A percentile compares a stretch with the other conserved stretches of the same genome.
Evolutionary conservation across 805 yeast genomes (phyloP).

Genomic region (Pichia eremophila): DNA sequence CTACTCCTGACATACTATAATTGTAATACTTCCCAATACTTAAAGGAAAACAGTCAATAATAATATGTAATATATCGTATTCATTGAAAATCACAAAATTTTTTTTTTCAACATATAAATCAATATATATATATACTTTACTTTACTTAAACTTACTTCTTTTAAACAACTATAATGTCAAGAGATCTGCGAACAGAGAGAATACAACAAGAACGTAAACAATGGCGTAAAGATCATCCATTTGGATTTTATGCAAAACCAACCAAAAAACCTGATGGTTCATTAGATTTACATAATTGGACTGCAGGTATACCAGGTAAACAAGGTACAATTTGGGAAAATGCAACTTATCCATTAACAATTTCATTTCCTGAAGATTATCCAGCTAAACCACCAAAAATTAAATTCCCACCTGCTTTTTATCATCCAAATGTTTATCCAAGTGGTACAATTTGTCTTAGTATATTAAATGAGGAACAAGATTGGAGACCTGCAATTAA

Average conservation of each 20-base stretch:
- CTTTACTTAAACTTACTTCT: too few relatives aligned
- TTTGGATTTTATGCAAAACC: constrained; percentile 97
- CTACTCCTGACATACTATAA: too few relatives aligned
- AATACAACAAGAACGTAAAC: constrained; percentile 89
- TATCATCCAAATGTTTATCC: constrained; percentile 98
- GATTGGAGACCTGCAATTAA: constrained; percentile 98
- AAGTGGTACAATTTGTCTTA: constrained; percentile 90
- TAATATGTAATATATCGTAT: too few relatives aligned
- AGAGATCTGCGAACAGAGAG: constrained; percentile 58
- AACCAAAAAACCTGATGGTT: constrained; percentile 65
- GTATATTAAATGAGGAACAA: constrained; percentile 87
- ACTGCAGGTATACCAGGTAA: constrained; percentile 95
- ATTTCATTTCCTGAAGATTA: constrained; percentile 82
- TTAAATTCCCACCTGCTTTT: constrained; percentile 78
- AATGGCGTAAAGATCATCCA: constrained; percentile 98
- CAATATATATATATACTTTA: too few relatives aligned
- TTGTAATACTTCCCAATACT: too few relatives aligned
- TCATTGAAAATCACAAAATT: too few relatives aligned
- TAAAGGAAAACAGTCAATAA: too few relatives aligned
- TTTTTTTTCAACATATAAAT: too few relatives aligned
- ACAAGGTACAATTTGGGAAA: constrained; percentile 76
- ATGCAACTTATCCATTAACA: constrained; percentile 80
- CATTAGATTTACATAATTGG: constrained; percentile 81
- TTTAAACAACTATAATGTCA: constrained; percentile 7
- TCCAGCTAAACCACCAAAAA: constrained; percentile 95